phyloP scores from a whole-genome alignment of 2,329 filamentous ascomycete genomes.

The Claviceps citrina region DNA sequence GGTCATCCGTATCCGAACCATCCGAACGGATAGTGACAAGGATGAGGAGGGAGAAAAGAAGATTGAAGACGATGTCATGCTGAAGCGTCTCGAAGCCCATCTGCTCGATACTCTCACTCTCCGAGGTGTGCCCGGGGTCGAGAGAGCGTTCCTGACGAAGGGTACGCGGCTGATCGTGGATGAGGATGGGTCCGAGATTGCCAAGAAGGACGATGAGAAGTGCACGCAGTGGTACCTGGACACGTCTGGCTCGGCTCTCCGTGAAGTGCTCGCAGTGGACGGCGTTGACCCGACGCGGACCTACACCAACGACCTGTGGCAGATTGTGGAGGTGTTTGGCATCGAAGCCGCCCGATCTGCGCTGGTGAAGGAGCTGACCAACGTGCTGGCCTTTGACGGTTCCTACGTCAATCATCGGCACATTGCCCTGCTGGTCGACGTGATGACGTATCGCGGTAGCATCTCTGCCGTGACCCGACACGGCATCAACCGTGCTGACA shows the following conservation, averaged over 20 bases:
- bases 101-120: constrained; percentile 82
- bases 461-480: constrained; percentile 95
- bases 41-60: constrained; percentile 47
- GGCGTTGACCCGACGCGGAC: constrained; percentile 78
- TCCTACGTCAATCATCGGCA: constrained; percentile 99
- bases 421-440: constrained; percentile 84
- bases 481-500: constrained; percentile 95
- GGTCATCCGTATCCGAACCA: constrained; percentile 80
- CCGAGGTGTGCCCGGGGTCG: constrained; percentile 76
- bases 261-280: constrained; percentile 68
- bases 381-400: constrained; percentile 93
- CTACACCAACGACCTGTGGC: constrained; percentile 89
- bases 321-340: constrained; percentile 86
- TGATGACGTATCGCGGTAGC: constrained; percentile 91
- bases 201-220: constrained; percentile 54
- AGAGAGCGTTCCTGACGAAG: constrained; percentile 84
- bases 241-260: constrained; percentile 78
- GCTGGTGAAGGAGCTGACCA: constrained; percentile 73
- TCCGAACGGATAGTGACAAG: constrained; percentile 53
- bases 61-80: constrained; percentile 77
- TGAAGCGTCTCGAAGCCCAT: constrained; percentile 83
- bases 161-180: constrained; percentile 53
- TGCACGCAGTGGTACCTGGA: constrained; percentile 95
- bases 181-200: constrained; percentile 56
- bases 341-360: constrained; percentile 87